Evolutionary conservation across 1,139 yeast species (phyloP).

Genomic region (Yamadazyma membranifaciens): DNA sequence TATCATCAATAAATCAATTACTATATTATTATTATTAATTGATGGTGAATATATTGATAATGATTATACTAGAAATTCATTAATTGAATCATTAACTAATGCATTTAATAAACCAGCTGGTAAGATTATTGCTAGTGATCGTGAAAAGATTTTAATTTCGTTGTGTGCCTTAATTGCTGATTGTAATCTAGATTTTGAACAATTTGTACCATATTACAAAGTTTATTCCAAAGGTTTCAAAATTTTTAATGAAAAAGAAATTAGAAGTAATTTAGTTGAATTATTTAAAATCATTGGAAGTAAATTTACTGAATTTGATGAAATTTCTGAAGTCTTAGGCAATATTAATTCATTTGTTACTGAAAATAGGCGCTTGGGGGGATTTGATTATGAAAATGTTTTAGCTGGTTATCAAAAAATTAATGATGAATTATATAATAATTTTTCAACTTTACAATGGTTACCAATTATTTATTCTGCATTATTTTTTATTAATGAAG

Average conservation of each 20-base stretch:
- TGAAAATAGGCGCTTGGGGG: conserved; percentile 52
- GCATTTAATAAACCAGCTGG: conserved; percentile 62
- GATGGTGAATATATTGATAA: conserved; percentile 61
- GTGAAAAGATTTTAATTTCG: conserved; percentile 58
- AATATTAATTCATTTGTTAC: conserved; percentile 69
- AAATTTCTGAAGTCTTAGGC: conserved; percentile 50
- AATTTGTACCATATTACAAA: conserved; percentile 52
- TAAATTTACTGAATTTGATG: conserved; percentile 42
- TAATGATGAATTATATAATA: conserved; percentile 52
- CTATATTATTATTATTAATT: conserved; percentile 53
- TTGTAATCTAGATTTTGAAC: conserved; percentile 53
- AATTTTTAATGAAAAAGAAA: conserved; percentile 53
- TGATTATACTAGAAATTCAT: conserved; percentile 50
- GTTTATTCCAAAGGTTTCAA: conserved; percentile 61
- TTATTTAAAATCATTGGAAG: conserved; percentile 62
- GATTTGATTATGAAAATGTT: conserved; percentile 77
- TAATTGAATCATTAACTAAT: conserved; percentile 57
- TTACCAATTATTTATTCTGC: conserved; percentile 68
- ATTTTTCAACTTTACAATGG: conserved; percentile 66
- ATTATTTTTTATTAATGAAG: conserved; percentile 72
- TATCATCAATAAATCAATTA: conserved; percentile 53
- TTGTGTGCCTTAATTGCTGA: conserved; percentile 53
- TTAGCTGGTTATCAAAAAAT: conserved; percentile 64
- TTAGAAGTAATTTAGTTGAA: conserved; percentile 59
- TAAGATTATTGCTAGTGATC: conserved; percentile 55